These are phyloP conservation scores for Oryza meyeriana DNA, from an alignment of 176 grass and related monocot genomes.

Conservation along the genomic window DNA sequence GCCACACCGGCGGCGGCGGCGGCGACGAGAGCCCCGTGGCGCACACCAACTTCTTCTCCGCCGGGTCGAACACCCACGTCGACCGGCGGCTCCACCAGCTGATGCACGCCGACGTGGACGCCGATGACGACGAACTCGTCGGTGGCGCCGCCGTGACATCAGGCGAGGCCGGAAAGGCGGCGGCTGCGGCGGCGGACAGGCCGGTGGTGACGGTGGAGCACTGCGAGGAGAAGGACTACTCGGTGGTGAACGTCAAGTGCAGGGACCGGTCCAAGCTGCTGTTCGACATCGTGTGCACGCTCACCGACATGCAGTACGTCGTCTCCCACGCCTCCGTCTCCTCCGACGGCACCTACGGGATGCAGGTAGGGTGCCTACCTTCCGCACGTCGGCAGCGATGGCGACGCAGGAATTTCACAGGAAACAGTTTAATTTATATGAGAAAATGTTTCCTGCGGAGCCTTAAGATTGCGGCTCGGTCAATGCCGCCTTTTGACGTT, in stretches of 20 bases:
- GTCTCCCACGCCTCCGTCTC: slow-evolving; percentile 89
- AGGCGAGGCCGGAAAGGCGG: not conserved
- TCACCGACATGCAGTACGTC: slow-evolving; percentile 94
- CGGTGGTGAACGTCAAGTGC: slow-evolving; percentile 86
- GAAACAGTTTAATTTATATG: not conserved
- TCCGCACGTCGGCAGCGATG: too few species aligned
- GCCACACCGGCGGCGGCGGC: slow-evolving; percentile 27
- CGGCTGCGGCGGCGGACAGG: not conserved
- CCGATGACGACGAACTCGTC: not conserved
- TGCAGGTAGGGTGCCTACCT: slow-evolving; percentile 57
- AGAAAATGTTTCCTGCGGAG: too few species aligned
- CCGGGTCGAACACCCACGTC: slow-evolving; percentile 52
- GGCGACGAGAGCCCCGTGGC: slow-evolving; percentile 38
- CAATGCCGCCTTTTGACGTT: not conserved
- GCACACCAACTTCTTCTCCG: slow-evolving; percentile 73
- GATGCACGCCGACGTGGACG: slow-evolving; percentile 86
- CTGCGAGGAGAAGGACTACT: slow-evolving; percentile 93
- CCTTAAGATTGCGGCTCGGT: not conserved
- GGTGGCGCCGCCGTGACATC: not conserved
- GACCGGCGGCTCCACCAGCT: slow-evolving; percentile 94
- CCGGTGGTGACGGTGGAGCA: slow-evolving; percentile 68
- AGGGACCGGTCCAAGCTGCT: slow-evolving; percentile 79
- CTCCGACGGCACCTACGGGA: slow-evolving; percentile 61
- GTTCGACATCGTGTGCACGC: slow-evolving; percentile 95
- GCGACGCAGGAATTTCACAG: not conserved